These are phyloP conservation scores for Yamadazyma dushanensis DNA, from an alignment of 1,139 yeast species.

Conservation along the genomic window DNA sequence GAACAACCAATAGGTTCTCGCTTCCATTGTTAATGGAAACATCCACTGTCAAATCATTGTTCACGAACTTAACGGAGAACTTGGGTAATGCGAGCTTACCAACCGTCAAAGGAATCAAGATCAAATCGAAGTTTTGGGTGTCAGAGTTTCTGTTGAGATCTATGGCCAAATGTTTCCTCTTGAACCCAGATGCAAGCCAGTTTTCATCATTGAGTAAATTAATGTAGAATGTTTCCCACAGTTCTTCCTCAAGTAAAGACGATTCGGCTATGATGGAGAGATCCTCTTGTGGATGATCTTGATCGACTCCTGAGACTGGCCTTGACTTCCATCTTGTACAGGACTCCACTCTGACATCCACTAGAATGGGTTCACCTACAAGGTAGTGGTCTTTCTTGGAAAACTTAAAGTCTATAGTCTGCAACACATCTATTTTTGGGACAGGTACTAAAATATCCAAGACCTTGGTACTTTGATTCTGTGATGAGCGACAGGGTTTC, in stretches of 20 bases:
- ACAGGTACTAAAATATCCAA: slow-evolving; percentile 51
- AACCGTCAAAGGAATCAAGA: slow-evolving; percentile 69
- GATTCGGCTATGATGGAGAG: slow-evolving; percentile 27
- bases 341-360: slow-evolving; percentile 46
- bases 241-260: slow-evolving; percentile 21
- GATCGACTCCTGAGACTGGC: slow-evolving; percentile 9
- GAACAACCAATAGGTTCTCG: slow-evolving; percentile 71
- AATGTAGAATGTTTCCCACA: slow-evolving; percentile 26
- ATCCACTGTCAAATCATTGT: slow-evolving; percentile 45
- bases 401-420: slow-evolving; percentile 46
- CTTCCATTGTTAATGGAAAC: slow-evolving; percentile 65
- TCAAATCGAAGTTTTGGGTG: slow-evolving; percentile 32
- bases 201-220: slow-evolving; percentile 40
- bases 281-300: slow-evolving; percentile 10
- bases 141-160: slow-evolving; percentile 19
- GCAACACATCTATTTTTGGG: slow-evolving; percentile 53
- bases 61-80: slow-evolving; percentile 42
- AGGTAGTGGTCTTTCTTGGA: slow-evolving; percentile 42
- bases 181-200: slow-evolving; percentile 74
- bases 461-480: too few species aligned
- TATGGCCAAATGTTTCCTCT: slow-evolving; percentile 46
- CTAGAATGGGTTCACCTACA: slow-evolving; percentile 64
- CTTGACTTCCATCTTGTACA: slow-evolving; percentile 42
- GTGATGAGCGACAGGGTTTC: too few species aligned
- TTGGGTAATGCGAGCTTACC: slow-evolving; percentile 74